These are phyloP conservation scores for Zymoseptoria brevis DNA, from an alignment of 2,329 filamentous ascomycete genomes.

Conservation along the genomic window DNA sequence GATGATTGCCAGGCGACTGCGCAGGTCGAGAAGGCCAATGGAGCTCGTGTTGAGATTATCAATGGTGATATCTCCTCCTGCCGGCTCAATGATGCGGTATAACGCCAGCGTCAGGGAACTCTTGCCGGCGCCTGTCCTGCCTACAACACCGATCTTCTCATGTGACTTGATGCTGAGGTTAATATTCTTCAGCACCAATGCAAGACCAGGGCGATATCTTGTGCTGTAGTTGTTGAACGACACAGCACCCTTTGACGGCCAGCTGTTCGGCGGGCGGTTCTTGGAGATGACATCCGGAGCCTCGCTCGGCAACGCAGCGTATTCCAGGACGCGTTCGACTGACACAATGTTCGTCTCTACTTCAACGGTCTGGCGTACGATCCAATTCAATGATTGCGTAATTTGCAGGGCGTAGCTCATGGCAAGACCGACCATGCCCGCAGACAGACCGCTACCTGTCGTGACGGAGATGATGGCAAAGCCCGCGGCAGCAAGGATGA, in stretches of 20 bases:
- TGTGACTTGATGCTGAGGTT: constrained; percentile 87
- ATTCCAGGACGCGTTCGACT: constrained; percentile 94
- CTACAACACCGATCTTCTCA: constrained; percentile 99
- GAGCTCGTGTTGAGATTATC: constrained; percentile 81
- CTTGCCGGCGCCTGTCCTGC: constrained; percentile 92
- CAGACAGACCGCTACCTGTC: constrained; percentile 53
- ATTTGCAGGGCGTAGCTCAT: constrained; percentile 98
- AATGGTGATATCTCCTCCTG: constrained; percentile 75
- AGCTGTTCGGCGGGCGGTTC: constrained; percentile 77
- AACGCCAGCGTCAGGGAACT: constrained; percentile 85
- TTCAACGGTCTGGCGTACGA: constrained; percentile 95
- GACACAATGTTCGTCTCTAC: constrained; percentile 99
- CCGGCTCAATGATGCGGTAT: constrained; percentile 91
- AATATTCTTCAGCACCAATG: constrained; percentile 88
- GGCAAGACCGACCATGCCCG: constrained; percentile 77
- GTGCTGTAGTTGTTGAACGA: constrained; percentile 92
- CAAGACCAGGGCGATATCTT: constrained; percentile 79
- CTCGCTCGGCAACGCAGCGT: constrained; percentile 82
- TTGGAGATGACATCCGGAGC: constrained; percentile 88
- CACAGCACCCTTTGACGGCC: constrained; percentile 83
- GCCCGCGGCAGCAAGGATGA: constrained; percentile 79
- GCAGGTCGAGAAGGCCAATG: constrained; percentile 82
- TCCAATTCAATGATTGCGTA: constrained; percentile 96
- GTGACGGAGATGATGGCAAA: constrained; percentile 76
- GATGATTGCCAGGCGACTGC: constrained; percentile 87